Conservation (phyloP, 78 protist genomes). For the Dictyostelium citrinum region DNA sequence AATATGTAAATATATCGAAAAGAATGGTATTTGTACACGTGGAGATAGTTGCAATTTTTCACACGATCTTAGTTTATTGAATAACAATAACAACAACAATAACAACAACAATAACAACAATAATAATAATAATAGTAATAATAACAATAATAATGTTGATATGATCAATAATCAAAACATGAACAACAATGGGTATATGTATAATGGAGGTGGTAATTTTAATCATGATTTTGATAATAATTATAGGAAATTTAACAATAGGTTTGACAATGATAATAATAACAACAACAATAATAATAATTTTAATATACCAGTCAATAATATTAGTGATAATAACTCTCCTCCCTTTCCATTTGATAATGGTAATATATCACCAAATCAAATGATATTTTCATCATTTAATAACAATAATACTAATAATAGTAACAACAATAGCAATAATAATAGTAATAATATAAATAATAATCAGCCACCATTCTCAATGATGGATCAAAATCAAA, state of each 20-base stretch:
- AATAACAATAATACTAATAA: not conserved
- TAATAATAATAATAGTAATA: not conserved
- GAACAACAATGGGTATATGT: not conserved
- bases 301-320: not conserved
- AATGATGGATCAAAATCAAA: not conserved
- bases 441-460: not conserved
- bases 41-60: conserved; percentile 1
- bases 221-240: conserved; percentile 1
- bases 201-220: not conserved
- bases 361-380: not conserved
- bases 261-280: not conserved
- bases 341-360: not conserved
- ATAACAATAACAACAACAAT: not conserved
- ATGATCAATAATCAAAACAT: not conserved
- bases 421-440: too few species aligned
- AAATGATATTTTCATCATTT: not conserved
- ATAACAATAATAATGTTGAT: not conserved
- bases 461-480: not conserved
- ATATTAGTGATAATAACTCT: not conserved
- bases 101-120: not conserved
- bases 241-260: not conserved
- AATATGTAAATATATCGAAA: not conserved
- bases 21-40: not conserved
- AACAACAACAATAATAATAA: not conserved
- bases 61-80: not conserved